Conservation (phyloP, 1,284 basidiomycete genomes). For the Rhodotorula sp. region DNA sequence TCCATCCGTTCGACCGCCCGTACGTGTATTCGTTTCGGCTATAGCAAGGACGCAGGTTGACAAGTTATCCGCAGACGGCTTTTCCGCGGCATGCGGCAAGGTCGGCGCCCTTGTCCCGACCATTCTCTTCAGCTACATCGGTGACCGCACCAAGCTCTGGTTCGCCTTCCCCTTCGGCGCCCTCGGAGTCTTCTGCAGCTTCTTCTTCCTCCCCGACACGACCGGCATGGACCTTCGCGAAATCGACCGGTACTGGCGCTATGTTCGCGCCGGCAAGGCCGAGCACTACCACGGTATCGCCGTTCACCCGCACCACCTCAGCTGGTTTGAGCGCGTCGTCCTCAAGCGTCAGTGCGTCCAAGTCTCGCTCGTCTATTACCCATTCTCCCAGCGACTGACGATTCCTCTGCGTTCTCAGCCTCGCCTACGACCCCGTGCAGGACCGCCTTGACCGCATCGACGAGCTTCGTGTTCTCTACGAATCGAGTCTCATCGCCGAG, state of each 20-base stretch:
- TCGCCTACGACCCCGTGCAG: conserved; percentile 55
- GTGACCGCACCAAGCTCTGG: conserved; percentile 52
- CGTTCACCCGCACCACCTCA: conserved; percentile 57
- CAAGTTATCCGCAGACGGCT: too few species aligned
- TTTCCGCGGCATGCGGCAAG: conserved; percentile 51
- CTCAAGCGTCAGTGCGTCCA: conserved; percentile 52
- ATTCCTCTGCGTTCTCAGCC: neutral
- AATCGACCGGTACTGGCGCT: conserved; percentile 58
- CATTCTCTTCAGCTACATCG: conserved; percentile 50
- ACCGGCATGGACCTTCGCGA: conserved; percentile 59
- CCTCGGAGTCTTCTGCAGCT: conserved; percentile 53
- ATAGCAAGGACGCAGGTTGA: too few species aligned
- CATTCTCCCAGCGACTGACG: too few species aligned
- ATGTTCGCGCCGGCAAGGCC: conserved; percentile 54
- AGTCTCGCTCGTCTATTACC: too few species aligned
- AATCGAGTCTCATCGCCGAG: conserved; percentile 38
- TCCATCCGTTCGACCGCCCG: conserved; percentile 49
- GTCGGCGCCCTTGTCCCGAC: conserved; percentile 50
- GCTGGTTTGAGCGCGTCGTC: conserved; percentile 53
- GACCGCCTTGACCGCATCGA: conserved; percentile 55
- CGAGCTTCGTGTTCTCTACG: conserved; percentile 54
- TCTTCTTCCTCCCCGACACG: conserved; percentile 55
- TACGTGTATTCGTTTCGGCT: neutral
- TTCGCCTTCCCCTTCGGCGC: conserved; percentile 59
- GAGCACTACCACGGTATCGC: conserved; percentile 59